A percentile compares a stretch with the other conserved stretches of the same genome.
phyloP scores from a whole-genome alignment of 192 early-diverging fungal species.

The Oehlia diaphana region DNA sequence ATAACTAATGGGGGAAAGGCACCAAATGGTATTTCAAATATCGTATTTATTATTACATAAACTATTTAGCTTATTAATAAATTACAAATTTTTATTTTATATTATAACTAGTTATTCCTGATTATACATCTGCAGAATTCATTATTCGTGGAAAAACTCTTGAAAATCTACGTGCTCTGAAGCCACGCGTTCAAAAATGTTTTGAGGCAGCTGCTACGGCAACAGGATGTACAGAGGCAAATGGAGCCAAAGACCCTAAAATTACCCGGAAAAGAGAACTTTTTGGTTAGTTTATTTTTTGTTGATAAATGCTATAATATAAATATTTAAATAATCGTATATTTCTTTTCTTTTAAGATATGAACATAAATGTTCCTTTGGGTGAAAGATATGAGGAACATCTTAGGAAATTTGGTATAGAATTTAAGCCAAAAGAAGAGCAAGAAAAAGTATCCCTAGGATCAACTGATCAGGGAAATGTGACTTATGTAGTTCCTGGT shows the following conservation, averaged over 20 bases:
- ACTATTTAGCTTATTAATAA: not conserved
- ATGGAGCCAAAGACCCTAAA: slow-evolving; percentile 54
- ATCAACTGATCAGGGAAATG: slow-evolving; percentile 72
- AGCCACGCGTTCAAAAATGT: slow-evolving; percentile 49
- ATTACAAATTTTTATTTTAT: slow-evolving; percentile 21
- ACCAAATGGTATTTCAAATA: slow-evolving; percentile 18
- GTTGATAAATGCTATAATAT: not conserved
- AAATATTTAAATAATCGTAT: too few relatives aligned
- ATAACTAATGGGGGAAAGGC: slow-evolving; percentile 74
- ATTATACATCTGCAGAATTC: slow-evolving; percentile 55
- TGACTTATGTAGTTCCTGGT: slow-evolving; percentile 61
- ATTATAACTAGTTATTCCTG: slow-evolving; percentile 57
- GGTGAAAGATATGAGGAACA: slow-evolving; percentile 41
- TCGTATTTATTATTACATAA: not conserved
- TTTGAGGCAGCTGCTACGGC: slow-evolving; percentile 68
- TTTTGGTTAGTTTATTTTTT: slow-evolving; percentile 47
- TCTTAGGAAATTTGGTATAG: slow-evolving; percentile 39
- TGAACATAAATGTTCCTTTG: not conserved
- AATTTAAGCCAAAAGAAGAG: slow-evolving; percentile 24
- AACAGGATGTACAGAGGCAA: slow-evolving; percentile 39
- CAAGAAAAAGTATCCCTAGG: slow-evolving; percentile 40
- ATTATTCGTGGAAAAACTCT: slow-evolving; percentile 57
- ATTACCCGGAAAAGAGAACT: slow-evolving; percentile 53
- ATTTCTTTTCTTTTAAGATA: not conserved
- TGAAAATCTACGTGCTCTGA: slow-evolving; percentile 49